These are phyloP conservation scores for Coffea humblotiana DNA, from an alignment of 305 asterid genomes.

Conservation along the genomic window DNA sequence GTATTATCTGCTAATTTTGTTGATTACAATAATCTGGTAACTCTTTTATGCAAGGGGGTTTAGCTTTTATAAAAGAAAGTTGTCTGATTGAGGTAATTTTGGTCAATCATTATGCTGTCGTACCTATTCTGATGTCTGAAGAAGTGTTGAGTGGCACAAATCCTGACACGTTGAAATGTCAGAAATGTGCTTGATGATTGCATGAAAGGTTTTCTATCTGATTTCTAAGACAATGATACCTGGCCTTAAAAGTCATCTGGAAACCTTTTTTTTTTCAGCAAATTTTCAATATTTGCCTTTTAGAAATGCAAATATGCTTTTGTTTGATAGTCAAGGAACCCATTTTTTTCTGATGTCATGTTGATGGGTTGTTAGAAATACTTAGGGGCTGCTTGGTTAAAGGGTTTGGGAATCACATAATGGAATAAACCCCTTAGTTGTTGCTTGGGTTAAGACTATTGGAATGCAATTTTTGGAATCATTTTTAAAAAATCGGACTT, in stretches of 20 bases:
- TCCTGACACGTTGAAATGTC: not conserved
- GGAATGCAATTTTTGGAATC: no score
- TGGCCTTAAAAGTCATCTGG: not conserved
- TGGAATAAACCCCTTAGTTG: no score
- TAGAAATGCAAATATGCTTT: no score
- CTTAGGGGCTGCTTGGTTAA: no score
- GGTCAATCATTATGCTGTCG: no score
- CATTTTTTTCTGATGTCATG: not conserved
- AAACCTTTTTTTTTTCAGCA: no score
- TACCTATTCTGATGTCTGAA: not conserved
- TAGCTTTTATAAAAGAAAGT: not conserved
- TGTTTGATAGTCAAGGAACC: not conserved
- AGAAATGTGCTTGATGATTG: not conserved
- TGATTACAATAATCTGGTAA: not conserved
- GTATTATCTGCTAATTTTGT: not conserved
- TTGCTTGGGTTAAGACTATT: no score
- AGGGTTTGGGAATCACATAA: no score
- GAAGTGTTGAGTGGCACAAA: no score
- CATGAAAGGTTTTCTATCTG: not conserved
- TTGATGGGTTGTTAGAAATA: not conserved
- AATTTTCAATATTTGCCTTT: no score
- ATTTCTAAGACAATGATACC: not conserved
- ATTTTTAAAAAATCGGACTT: no score
- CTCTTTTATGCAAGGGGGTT: not conserved
- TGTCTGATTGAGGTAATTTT: not conserved